Percentiles rank a stretch among this genome's conserved stretches.
phyloP scores from a whole-genome alignment of 805 yeast species.

The Metschnikowia gelsemii region DNA sequence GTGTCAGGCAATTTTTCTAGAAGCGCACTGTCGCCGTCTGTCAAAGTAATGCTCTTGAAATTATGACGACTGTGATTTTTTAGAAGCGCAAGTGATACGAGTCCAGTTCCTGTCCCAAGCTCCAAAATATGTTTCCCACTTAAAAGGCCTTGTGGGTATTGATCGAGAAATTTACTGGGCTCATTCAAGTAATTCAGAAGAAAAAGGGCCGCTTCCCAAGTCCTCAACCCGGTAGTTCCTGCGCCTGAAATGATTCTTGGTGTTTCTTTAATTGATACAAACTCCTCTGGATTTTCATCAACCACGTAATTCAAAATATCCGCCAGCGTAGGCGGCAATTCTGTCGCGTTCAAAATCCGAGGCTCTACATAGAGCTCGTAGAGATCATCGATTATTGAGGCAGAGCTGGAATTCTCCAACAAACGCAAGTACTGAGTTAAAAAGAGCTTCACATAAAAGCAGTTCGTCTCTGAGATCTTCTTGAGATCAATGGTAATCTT shows the following conservation, averaged over 20 bases:
- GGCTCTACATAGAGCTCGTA: conserved; percentile 42
- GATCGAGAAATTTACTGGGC: too few species aligned
- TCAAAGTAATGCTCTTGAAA: conserved; percentile 40
- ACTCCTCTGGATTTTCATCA: conserved; percentile 20
- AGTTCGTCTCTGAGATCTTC: conserved; percentile 38
- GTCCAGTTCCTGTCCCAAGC: conserved; percentile 88
- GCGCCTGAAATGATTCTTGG: conserved; percentile 64
- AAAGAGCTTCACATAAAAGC: conserved; percentile 50
- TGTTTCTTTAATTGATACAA: conserved; percentile 49
- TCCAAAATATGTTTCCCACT: conserved; percentile 51
- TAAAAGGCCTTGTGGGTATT: conserved; percentile 12
- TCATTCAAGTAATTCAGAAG: conserved; percentile 53
- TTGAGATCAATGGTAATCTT: conserved; percentile 20
- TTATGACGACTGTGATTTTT: conserved; percentile 23
- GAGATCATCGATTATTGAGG: conserved; percentile 38
- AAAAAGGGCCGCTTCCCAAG: conserved; percentile 90
- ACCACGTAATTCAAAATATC: conserved; percentile 37
- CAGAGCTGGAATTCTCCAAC: conserved; percentile 32
- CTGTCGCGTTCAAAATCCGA: conserved; percentile 31
- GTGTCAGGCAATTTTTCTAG: conserved; percentile 48
- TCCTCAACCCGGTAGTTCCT: conserved; percentile 88
- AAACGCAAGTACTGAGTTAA: conserved; percentile 41
- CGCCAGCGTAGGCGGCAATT: conserved; percentile 35
- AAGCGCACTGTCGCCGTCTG: conserved; percentile 67
- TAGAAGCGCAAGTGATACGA: conserved; percentile 56